Conservation (phyloP, 768 basidiomycete genomes). For the Albatrellus ellisii region DNA sequence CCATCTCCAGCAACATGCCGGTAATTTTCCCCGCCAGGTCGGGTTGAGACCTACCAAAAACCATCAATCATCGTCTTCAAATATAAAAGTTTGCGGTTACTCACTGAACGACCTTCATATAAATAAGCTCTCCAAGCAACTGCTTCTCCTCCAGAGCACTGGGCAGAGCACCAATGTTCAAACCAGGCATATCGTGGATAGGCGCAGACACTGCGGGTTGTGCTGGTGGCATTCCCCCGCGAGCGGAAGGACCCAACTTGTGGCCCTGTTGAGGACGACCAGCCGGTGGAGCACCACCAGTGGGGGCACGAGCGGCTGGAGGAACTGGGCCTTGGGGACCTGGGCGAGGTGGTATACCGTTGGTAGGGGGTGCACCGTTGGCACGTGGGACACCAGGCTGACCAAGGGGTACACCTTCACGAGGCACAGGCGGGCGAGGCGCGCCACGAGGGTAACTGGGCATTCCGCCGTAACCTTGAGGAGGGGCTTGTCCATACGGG, state of each 20-base stretch:
- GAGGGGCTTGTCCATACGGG: constrained; percentile 61
- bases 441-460: constrained; percentile 50
- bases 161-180: constrained; percentile 45
- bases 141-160: constrained; percentile 99
- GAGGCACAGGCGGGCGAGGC: constrained; percentile 49
- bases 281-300: constrained; percentile 30
- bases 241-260: constrained; percentile 21
- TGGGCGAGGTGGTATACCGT: constrained; percentile 43
- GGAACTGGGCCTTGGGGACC: constrained; percentile 34
- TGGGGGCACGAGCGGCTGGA: constrained; percentile 32
- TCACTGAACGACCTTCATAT: constrained; percentile 78
- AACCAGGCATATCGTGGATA: constrained; percentile 45
- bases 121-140: constrained; percentile 94
- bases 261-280: constrained; percentile 22
- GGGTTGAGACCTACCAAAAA: constrained; percentile 50
- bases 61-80: constrained; percentile 9
- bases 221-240: constrained; percentile 21
- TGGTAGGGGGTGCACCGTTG: constrained; percentile 35
- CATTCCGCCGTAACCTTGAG: constrained; percentile 61
- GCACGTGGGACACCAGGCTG: constrained; percentile 43
- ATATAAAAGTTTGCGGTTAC: constrained; percentile 21
- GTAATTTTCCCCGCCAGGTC: constrained; percentile 98
- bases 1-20: constrained; percentile 99
- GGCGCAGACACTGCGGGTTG: constrained; percentile 30
- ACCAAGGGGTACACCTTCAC: constrained; percentile 51